phyloP scores from a whole-genome alignment of 306 rosid genomes.

The Lathyrus oleraceus region DNA sequence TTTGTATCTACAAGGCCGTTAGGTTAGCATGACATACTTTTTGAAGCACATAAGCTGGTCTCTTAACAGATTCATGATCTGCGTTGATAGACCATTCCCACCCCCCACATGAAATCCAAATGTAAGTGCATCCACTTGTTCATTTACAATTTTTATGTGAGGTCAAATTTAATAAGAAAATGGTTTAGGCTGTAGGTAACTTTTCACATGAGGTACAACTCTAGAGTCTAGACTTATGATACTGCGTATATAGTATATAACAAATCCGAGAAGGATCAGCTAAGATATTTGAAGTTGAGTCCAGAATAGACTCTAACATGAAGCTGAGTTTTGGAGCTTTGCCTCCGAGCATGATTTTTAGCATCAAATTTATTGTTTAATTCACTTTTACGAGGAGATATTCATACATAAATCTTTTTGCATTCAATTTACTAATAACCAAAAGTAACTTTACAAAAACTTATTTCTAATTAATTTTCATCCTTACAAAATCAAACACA shows the following conservation, averaged over 20 bases:
- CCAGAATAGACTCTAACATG: background rate
- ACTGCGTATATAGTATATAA: background rate
- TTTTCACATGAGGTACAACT: slow-evolving; percentile 22
- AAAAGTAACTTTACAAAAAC: background rate
- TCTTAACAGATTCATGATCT: slow-evolving; percentile 3
- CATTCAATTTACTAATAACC: background rate
- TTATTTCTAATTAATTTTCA: background rate
- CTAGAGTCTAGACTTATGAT: background rate
- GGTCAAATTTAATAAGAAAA: slow-evolving; percentile 22
- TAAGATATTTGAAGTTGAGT: background rate
- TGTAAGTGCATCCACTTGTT: slow-evolving; percentile 4
- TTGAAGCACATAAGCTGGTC: background rate
- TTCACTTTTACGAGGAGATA: background rate
- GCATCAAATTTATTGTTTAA: background rate
- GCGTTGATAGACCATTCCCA: slow-evolving; percentile 6
- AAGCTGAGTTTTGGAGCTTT: background rate
- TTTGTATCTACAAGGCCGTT: background rate
- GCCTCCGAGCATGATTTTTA: background rate
- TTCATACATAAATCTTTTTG: background rate
- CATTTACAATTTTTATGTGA: slow-evolving; percentile 6
- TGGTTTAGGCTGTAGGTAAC: slow-evolving; percentile 12
- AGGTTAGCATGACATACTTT: slow-evolving; percentile 3
- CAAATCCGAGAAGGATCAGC: background rate
- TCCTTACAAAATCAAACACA: background rate
- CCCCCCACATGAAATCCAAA: slow-evolving; percentile 6